Evolutionary conservation across 225 moss, liverwort and hornwort genomes (phyloP).

Genomic region (Marchantia paleacea): DNA sequence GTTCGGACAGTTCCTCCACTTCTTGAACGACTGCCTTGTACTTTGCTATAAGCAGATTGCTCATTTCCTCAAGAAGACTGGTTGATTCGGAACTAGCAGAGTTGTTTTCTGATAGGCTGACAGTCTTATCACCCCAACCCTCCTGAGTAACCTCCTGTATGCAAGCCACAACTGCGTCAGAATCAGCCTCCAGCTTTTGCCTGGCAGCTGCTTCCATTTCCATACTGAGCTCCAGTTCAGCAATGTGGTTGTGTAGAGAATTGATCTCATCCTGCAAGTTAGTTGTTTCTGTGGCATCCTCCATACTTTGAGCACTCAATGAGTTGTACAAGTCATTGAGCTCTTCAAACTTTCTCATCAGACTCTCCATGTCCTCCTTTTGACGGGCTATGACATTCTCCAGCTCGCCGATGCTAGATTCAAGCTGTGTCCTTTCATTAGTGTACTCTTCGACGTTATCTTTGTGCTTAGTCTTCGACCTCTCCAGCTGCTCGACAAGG

Average conservation of each 20-base stretch:
- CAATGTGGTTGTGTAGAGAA: conserved; percentile 30
- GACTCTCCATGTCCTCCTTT: conserved; percentile 24
- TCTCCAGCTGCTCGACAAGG: conserved; percentile 36
- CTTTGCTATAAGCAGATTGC: conserved; percentile 25
- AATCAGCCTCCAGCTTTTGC: conserved; percentile 24
- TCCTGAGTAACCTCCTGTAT: conserved; percentile 24
- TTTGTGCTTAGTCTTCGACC: conserved; percentile 21
- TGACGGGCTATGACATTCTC: conserved; percentile 26
- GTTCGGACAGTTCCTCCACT: conserved; percentile 29
- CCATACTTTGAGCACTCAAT: conserved; percentile 22
- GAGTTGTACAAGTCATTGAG: conserved; percentile 17
- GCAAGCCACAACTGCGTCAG: conserved; percentile 24
- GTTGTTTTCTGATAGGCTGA: not conserved
- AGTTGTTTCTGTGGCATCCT: conserved; percentile 20
- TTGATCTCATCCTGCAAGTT: conserved; percentile 25
- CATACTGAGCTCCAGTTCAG: conserved; percentile 28
- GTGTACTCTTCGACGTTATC: conserved; percentile 21
- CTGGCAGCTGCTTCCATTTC: conserved; percentile 27
- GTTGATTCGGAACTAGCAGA: conserved; percentile 5
- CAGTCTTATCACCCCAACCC: conserved; percentile 6
- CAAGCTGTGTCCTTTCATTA: conserved; percentile 25
- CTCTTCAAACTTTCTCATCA: conserved; percentile 19
- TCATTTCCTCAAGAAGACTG: conserved; percentile 24
- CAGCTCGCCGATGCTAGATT: conserved; percentile 23
- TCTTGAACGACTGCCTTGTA: conserved; percentile 34